Base-by-base conservation (phyloP, 108 stramenopile species). In the Nannochloropsis gaditana region DNA sequence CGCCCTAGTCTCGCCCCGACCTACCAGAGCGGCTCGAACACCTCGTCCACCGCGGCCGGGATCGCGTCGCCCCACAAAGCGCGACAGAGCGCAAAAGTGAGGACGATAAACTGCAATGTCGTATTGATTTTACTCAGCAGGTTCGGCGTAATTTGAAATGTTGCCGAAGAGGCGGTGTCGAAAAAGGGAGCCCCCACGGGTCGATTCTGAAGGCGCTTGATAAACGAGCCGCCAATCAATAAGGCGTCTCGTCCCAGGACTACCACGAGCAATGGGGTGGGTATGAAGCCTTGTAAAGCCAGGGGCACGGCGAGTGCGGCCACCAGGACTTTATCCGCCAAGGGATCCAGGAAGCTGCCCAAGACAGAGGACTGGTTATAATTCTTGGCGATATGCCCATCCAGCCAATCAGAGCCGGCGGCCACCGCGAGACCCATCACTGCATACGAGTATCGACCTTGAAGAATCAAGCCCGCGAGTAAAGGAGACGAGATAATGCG, bases 11-110 rank as follows among this genome's bases (percentile, higher is more conserved):
- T n/a, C 59, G 19, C 1, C 59, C 3, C 15, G n/a, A 73, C 59
- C 59, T 73, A 73, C 59, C 59, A 73, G n/a, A 73, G 59, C 59
- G 59, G 59, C 59, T 73, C 59, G n/a, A 73, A 73, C 59, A 73
- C 15, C 15, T 3, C 59, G n/a, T 73, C 59, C 59, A 73, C 4
- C 19, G 19, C 59, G 19, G n/a, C 59, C 15, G 59, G 59, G n/a
- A 73, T 73, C 19, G 19, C 59, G 15, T 73, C 59, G 15, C 59
- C 59, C 59, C 59, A 73, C 59, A 73, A n/a, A 73, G 59, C 59
- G 19, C 59, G 59, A n/a, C 19, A 73, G 3, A 73, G 59, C n/a
- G 59, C 3, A 3, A 73, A 73, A n/a, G 59, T 73, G 19, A 73
- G 59, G 19, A 73, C 59, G n/a, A 2, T n/a, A 8, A 73, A 73